Percentiles rank a stretch among this genome's conserved stretches.
Conservation (phyloP, 108 stramenopile species). For the Skeletonema tropicum region DNA sequence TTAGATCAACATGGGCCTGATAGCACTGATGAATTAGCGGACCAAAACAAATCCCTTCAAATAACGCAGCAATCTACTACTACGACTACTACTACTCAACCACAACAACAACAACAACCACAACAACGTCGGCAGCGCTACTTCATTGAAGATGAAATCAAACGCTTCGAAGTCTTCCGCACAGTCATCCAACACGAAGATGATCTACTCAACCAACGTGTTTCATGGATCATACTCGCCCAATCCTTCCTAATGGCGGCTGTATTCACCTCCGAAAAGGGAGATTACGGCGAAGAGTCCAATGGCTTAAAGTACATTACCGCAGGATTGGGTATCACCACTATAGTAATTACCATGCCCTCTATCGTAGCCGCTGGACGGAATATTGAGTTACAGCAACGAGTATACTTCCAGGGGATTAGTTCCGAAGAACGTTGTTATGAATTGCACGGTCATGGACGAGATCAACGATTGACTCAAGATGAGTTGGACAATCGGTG, state of each 20-base stretch:
- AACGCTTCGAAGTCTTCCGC: conserved; percentile 54
- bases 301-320: conserved; percentile 36
- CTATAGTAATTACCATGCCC: conserved; percentile 48
- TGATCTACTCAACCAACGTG: conserved; percentile 54
- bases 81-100: too few relatives aligned
- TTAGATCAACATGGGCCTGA: too few relatives aligned
- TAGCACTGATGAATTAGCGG: too few relatives aligned
- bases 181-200: conserved; percentile 57
- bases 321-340: conserved; percentile 45
- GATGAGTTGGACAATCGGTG: conserved; percentile 14
- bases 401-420: conserved; percentile 44
- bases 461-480: background rate
- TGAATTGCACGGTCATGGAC: conserved; percentile 40
- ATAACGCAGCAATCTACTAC: too few relatives aligned
- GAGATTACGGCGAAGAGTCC: conserved; percentile 14
- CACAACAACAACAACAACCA: too few relatives aligned
- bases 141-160: conserved; percentile 30
- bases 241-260: conserved; percentile 63
- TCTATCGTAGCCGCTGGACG: conserved; percentile 45
- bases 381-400: conserved; percentile 56
- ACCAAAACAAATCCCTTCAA: too few relatives aligned
- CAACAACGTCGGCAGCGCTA: background rate
- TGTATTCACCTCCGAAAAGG: conserved; percentile 27
- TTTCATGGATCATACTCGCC: conserved; percentile 57
- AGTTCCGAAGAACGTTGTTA: conserved; percentile 35